Base-by-base conservation (phyloP, 306 rosid species). In the Dalbergia oliveri region DNA sequence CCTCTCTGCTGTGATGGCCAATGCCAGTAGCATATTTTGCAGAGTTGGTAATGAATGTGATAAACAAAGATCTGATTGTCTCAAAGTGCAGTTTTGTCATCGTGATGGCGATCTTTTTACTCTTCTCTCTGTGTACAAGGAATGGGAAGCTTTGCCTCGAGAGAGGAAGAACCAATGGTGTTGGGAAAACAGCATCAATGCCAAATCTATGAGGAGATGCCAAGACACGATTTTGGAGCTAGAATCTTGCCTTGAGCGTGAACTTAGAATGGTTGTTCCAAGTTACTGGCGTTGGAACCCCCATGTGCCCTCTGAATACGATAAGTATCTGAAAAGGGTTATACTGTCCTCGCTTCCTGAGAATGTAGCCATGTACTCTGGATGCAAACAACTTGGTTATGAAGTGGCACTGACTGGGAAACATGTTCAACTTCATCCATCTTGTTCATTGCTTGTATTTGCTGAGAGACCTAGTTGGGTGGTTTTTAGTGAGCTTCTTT, bases 101-200 rank as follows among this genome's bases (percentile, higher is more conserved):
- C 78, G 83, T 9, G 77, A 89, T 77, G 99, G 99, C 33, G 98
- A 96, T 85, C 98, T 96, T 75, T 96, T 96, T 66, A 91, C 99
- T 47, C 93, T 96, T 68, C 94, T 96, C 33, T 86, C 97, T 62
- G 99, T 96, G 63, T 96, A 91, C 88, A 90, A 87, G 87, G 88
- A 87, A 75, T 96, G 97, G 95, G 97, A 96, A 57, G 83, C 74
- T 53, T 64, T 86, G 84, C 84, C 93, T 63, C 71, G 5, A 66
- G 92, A 90, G 5, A 79, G 72, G 86, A 91, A 31, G 85, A 89
- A 81, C 81, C 75, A 58, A 49, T 93, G 99, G 99, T 96, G 99
- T 78, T 93, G 92, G 91, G 94, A 90, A 80, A 96, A 96, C 85
- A 96, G 98, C 82, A 90, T 96, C 76, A 96, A 96, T 90, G 98